Base-by-base conservation (phyloP, 2,329 filamentous ascomycete genomes). In the Cercospora nicotianae region DNA sequence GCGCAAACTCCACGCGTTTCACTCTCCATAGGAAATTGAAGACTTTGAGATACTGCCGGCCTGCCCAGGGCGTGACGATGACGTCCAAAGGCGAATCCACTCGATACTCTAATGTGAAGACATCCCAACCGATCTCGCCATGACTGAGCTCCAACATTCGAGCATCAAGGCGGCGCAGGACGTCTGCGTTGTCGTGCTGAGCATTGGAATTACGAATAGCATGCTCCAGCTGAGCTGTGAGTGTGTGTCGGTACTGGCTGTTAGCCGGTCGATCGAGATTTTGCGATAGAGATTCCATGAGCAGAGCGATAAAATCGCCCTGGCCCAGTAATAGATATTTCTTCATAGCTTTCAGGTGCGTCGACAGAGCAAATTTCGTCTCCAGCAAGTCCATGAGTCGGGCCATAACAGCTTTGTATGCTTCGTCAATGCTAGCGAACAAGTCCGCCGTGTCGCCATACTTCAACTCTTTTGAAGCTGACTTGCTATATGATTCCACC, bases 1-100 rank as follows among this genome's bases (percentile, higher is more conserved):
- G 87, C 0, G 92, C 94, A 76, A 98, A 99, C 77, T 99, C 95
- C 62, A 99, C 95, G 30, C 95, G 90, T 81, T 99, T 99, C 76
- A 99, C 93, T 70, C 95, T 90, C 94, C 95, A 99, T 3, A 99
- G 86, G 77, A 99, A 97, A 80, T 99, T 99, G 86, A 99, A 99
- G 9, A 99, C 93, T 78, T 98, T 98, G 74, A 99, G 89, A 78
- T 99, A 99, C 78, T 99, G 94, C 23, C 94, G 91, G 72, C 92
- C 94, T 57, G 93, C 94, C 88, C 94, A 97, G 51, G 96, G 93
- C 0, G 94, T 98, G 45, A 99, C 93, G 59, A 99, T 94, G 30
- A 99, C 95, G 77, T 99, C 95, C 26, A 97, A 92, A 0, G 95
- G 95, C 1, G 94, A 91, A 78, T 97, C 94, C 73, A 99, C 95